Percentiles rank a stretch among this genome's conserved stretches.
Conservation (phyloP, 208 protist species). For the Leishmania braziliensis region DNA sequence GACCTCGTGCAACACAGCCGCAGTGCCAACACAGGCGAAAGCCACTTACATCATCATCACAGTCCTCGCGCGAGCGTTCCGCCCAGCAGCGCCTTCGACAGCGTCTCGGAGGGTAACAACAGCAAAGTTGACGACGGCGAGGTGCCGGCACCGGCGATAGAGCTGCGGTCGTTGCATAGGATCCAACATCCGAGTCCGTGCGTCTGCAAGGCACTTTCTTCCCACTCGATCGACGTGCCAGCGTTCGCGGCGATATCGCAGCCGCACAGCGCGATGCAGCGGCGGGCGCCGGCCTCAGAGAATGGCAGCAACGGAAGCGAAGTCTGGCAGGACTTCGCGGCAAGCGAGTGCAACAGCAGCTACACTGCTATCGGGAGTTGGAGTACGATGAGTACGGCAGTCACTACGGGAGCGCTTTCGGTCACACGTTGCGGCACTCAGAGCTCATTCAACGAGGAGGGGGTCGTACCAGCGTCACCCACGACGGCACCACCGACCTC, state of each 20-base stretch:
- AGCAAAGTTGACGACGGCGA: neutral
- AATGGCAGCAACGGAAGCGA: slow-evolving; percentile 1
- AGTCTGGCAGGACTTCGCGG: neutral
- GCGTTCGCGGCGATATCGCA: neutral
- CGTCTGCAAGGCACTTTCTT: neutral
- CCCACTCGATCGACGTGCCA: neutral
- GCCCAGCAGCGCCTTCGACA: slow-evolving; percentile 14
- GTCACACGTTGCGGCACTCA: slow-evolving; percentile 10
- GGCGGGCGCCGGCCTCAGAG: neutral
- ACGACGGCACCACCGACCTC: neutral
- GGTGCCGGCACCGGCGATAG: neutral
- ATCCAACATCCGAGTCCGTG: neutral
- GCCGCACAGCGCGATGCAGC: neutral
- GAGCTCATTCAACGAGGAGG: slow-evolving; percentile 16
- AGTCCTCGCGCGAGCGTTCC: neutral
- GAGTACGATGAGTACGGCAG: neutral
- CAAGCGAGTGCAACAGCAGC: slow-evolving; percentile 11
- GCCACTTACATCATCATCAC: neutral
- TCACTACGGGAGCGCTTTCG: neutral
- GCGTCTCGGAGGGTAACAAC: slow-evolving; percentile 4
- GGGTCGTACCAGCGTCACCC: neutral
- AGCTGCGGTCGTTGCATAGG: neutral
- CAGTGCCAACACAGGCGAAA: neutral
- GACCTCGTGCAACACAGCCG: neutral
- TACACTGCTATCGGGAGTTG: neutral